Evolutionary conservation across 2,329 filamentous ascomycete species (phyloP).

Genomic region (Cyclaneusma minus): DNA sequence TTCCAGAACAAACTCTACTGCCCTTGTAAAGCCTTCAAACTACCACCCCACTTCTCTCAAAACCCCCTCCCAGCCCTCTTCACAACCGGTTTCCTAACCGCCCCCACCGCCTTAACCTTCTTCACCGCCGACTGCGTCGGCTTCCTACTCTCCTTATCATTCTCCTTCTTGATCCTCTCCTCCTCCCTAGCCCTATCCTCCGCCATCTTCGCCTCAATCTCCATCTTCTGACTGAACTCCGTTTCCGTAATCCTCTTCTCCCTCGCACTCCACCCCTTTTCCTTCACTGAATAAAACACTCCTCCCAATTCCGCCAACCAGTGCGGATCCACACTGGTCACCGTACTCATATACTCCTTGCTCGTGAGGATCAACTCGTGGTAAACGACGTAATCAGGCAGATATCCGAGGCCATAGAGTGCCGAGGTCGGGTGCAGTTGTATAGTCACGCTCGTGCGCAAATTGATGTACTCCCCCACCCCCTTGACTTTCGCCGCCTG

Average conservation of each 20-base stretch:
- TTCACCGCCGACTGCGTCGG: slow-evolving; percentile 25
- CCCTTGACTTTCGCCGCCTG: slow-evolving; percentile 94
- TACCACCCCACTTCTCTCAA: too few species aligned
- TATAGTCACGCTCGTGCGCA: slow-evolving; percentile 85
- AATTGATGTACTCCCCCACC: slow-evolving; percentile 92
- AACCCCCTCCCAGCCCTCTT: slow-evolving; percentile 38
- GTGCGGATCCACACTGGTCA: slow-evolving; percentile 88
- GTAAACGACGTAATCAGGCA: slow-evolving; percentile 95
- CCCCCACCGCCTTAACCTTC: slow-evolving; percentile 45
- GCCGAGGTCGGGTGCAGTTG: slow-evolving; percentile 90
- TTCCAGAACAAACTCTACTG: too few species aligned
- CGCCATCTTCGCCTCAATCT: slow-evolving; percentile 86
- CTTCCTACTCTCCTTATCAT: slow-evolving; percentile 29
- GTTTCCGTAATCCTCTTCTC: slow-evolving; percentile 79
- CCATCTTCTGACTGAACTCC: slow-evolving; percentile 85
- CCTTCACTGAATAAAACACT: slow-evolving; percentile 94
- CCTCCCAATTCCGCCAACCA: slow-evolving; percentile 95
- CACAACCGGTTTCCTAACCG: slow-evolving; percentile 42
- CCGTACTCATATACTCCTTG: slow-evolving; percentile 96
- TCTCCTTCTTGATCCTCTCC: slow-evolving; percentile 34
- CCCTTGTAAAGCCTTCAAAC: too few species aligned
- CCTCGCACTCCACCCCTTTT: slow-evolving; percentile 84
- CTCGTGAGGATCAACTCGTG: slow-evolving; percentile 94
- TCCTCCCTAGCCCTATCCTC: slow-evolving; percentile 62
- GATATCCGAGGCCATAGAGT: slow-evolving; percentile 80